Percentiles rank a stretch among this genome's conserved stretches.
Conservation (phyloP, 1,139 yeast genomes). For the Starmera stellimalicola region DNA sequence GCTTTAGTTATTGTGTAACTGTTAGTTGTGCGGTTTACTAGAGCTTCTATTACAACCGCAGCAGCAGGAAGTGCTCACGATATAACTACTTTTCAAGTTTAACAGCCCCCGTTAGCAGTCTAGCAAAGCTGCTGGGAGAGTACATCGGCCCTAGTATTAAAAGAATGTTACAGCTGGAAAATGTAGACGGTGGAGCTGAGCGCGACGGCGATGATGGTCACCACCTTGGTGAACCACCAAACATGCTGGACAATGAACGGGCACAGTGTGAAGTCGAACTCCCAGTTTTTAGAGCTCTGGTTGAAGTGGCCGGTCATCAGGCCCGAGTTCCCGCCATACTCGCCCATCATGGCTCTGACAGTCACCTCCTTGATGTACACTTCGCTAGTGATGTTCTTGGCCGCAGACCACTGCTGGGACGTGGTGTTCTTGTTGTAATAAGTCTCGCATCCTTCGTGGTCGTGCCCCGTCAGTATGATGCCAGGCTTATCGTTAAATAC, state of each 20-base stretch:
- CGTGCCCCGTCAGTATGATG: constrained; percentile 86
- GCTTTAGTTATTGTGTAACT: too few relatives aligned
- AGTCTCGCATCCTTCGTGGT: constrained; percentile 87
- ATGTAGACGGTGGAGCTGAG: constrained; percentile 11
- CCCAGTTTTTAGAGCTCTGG: constrained; percentile 36
- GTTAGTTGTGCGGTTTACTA: too few relatives aligned
- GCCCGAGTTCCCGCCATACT: constrained; percentile 84
- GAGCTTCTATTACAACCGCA: too few relatives aligned
- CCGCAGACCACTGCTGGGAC: constrained; percentile 49
- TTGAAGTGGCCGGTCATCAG: constrained; percentile 63
- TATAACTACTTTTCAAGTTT: too few relatives aligned
- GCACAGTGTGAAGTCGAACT: constrained; percentile 64
- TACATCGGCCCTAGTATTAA: too few relatives aligned
- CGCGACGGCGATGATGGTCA: constrained; percentile 33
- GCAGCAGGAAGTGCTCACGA: too few relatives aligned
- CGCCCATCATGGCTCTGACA: constrained; percentile 94
- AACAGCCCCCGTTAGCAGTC: too few relatives aligned
- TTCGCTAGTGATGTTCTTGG: constrained; percentile 26
- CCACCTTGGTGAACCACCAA: constrained; percentile 85
- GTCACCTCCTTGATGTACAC: constrained; percentile 59
- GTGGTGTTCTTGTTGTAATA: constrained; percentile 39
- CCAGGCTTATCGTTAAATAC: constrained; percentile 69
- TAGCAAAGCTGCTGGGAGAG: too few relatives aligned
- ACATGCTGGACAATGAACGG: constrained; percentile 83
- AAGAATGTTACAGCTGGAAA: constrained; percentile 12